Percentiles rank a stretch among this genome's conserved stretches.
phyloP scores from a whole-genome alignment of 305 asterid species.

The Fraxinus xanthoxyloides region DNA sequence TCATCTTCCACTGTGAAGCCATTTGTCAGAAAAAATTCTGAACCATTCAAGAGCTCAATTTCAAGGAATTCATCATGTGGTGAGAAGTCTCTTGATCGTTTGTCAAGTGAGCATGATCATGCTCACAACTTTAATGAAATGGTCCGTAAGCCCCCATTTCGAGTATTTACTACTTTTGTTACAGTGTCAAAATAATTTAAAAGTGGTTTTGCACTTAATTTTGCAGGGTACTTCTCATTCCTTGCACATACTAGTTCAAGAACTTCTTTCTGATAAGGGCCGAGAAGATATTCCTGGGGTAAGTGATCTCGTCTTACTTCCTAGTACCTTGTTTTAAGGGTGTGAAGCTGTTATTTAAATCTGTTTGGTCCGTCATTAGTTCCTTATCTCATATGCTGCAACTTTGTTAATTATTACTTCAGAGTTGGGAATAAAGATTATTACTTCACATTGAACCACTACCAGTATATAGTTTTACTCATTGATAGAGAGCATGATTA shows the following conservation, averaged over 20 bases:
- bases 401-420: conserved; percentile 4
- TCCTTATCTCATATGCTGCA: conserved; percentile 1
- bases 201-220: conserved; percentile 19
- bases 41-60: conserved; percentile 57
- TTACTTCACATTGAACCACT: background rate
- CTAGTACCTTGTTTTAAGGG: conserved; percentile 5
- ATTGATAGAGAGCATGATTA: conserved; percentile 8
- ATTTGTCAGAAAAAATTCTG: conserved; percentile 57
- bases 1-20: conserved; percentile 55
- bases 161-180: conserved; percentile 1
- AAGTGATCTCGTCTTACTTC: conserved; percentile 28
- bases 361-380: conserved; percentile 3
- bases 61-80: conserved; percentile 52
- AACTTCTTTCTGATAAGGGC: conserved; percentile 66
- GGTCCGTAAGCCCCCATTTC: conserved; percentile 43
- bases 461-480: background rate
- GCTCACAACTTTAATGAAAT: conserved; percentile 38
- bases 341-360: background rate
- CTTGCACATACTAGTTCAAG: conserved; percentile 50
- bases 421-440: background rate
- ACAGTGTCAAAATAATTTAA: conserved; percentile 1
- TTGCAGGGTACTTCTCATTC: conserved; percentile 56
- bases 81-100: conserved; percentile 47
- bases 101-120: conserved; percentile 41
- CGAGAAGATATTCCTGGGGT: conserved; percentile 82